phyloP scores from a whole-genome alignment of 192 early-diverging fungal genomes.

The Coemansia sp. region DNA sequence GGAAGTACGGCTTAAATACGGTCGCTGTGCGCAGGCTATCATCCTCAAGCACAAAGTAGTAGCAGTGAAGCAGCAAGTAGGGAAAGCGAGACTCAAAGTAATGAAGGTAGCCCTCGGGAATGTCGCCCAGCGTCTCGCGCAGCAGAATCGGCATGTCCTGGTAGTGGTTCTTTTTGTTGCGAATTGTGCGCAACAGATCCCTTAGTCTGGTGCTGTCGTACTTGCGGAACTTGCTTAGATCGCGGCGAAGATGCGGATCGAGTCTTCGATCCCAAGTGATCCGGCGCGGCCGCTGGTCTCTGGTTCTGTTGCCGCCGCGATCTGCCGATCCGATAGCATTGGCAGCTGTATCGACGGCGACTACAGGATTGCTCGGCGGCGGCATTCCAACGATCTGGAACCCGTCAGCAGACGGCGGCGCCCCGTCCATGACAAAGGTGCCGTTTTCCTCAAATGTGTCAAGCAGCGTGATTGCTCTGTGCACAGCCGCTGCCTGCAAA shows the following conservation, averaged over 20 bases:
- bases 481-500: conserved; percentile 45
- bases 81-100: conserved; percentile 94
- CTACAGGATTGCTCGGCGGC: conserved; percentile 18
- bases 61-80: conserved; percentile 81
- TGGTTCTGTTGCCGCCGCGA: not conserved
- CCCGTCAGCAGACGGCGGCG: conserved; percentile 38
- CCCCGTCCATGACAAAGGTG: conserved; percentile 45
- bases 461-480: conserved; percentile 42
- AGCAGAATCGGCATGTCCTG: conserved; percentile 83
- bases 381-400: conserved; percentile 51
- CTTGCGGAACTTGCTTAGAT: conserved; percentile 89
- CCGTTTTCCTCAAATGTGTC: conserved; percentile 48
- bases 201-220: conserved; percentile 83
- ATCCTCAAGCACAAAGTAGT: conserved; percentile 75
- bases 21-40: conserved; percentile 62
- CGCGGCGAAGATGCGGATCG: conserved; percentile 63
- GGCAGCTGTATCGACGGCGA: conserved; percentile 30
- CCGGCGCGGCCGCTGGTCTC: conserved; percentile 18
- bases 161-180: conserved; percentile 99
- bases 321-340: conserved; percentile 15
- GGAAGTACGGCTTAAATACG: conserved; percentile 70
- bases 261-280: conserved; percentile 48
- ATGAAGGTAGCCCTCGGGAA: conserved; percentile 82
- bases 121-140: conserved; percentile 73
- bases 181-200: conserved; percentile 85